A percentile compares a stretch with the other conserved stretches of the same genome.
Evolutionary conservation across 2,329 filamentous ascomycete genomes (phyloP).

Genomic region (Fusarium pseudocircinatum): DNA sequence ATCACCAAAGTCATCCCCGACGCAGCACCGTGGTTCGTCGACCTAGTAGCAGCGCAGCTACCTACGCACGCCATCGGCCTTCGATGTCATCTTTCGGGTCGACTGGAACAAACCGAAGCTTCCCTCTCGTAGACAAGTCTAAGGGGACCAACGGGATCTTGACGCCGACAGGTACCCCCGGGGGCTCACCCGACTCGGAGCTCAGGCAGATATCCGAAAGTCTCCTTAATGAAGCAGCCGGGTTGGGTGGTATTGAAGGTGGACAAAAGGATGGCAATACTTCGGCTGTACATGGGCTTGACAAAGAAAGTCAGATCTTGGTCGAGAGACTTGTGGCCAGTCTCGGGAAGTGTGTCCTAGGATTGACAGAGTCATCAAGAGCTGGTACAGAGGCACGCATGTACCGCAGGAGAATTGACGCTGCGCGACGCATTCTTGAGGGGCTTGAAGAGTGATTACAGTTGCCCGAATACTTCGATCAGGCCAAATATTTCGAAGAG

Average conservation of each 20-base stretch:
- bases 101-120: conserved; percentile 68
- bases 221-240: conserved; percentile 59
- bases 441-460: conserved; percentile 63
- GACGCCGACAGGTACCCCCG: conserved; percentile 51
- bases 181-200: conserved; percentile 60
- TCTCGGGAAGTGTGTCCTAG: conserved; percentile 68
- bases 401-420: conserved; percentile 77
- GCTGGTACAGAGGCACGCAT: conserved; percentile 68
- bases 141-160: conserved; percentile 57
- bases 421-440: conserved; percentile 77
- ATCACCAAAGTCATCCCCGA: conserved; percentile 30
- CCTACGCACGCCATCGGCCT: conserved; percentile 49
- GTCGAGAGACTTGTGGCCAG: conserved; percentile 69
- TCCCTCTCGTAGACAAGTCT: conserved; percentile 66
- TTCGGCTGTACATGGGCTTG: conserved; percentile 58
- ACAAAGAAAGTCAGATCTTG: conserved; percentile 66
- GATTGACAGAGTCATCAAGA: conserved; percentile 63
- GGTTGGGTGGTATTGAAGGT: conserved; percentile 51
- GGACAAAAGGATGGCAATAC: conserved; percentile 38
- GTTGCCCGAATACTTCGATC: neutral
- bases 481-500: conserved; percentile 2
- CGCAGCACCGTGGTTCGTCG: conserved; percentile 57
- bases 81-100: conserved; percentile 68
- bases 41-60: conserved; percentile 31
- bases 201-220: conserved; percentile 59